Conservation (phyloP, 192 early-diverging fungal genomes). For the Coemansia sp. region DNA sequence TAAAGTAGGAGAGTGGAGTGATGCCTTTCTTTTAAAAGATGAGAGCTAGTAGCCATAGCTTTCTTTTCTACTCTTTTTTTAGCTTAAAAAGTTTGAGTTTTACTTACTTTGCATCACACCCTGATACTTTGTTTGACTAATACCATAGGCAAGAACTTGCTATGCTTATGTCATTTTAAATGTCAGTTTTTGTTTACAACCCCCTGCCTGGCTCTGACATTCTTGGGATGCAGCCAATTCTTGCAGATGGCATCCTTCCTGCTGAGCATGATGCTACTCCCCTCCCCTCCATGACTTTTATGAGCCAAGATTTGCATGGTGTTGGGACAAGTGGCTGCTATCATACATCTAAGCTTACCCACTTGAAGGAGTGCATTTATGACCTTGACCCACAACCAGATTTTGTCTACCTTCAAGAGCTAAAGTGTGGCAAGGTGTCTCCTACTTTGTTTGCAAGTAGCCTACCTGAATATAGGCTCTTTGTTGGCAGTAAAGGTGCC, state of each 20-base stretch:
- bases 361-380: not conserved
- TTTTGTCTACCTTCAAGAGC: not conserved
- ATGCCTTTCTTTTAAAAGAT: too few species aligned
- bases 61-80: too few species aligned
- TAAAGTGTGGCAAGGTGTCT: not conserved
- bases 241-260: not conserved
- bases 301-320: not conserved
- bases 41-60: too few species aligned
- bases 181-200: not conserved
- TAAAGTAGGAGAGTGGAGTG: too few species aligned
- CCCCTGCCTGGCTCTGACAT: not conserved
- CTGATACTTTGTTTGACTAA: too few species aligned
- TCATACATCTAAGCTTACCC: not conserved
- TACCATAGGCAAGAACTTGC: too few species aligned
- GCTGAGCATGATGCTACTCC: not conserved
- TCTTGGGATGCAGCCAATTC: not conserved
- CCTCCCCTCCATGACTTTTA: not conserved
- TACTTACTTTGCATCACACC: too few species aligned
- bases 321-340: not conserved
- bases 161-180: not conserved
- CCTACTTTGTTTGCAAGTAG: too few species aligned
- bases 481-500: not conserved
- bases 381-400: not conserved
- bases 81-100: too few species aligned
- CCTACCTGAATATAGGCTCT: not conserved